Base-by-base conservation (phyloP, 352 stramenopile species). In the Globisporangium perplexum region DNA sequence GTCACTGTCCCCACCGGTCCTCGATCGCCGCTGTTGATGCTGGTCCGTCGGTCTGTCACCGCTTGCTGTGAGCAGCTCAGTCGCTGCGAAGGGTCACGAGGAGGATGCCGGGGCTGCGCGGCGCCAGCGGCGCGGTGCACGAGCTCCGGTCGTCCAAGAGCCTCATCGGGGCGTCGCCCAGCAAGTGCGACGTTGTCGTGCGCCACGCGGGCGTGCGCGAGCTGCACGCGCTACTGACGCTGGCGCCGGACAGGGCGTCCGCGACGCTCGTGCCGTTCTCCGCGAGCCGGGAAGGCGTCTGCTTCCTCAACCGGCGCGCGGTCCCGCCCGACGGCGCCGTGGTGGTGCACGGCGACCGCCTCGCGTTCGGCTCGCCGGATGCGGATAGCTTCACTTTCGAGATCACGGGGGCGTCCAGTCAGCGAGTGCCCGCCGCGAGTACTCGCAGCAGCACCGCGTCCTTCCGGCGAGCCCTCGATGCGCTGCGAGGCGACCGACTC, bases 101-200 rank as follows among this genome's bases (percentile, higher is more conserved):
- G 4, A 36, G 4, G 3, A 86, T 86, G 73, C 69, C 78, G 41
- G 83, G 74, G 53, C 50, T 87, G 17, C 64, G 69, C 0, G 33
- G 35, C 3, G 14, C 11, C 10, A 41, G n/a, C 35, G 22, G 39
- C 5, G 50, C n/a, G 1, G 7, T 47, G 20, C 48, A 71, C 7
- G 72, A 89, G 52, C 62, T 90, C 24, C 63, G 60, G 10, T 88
- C 76, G 47, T 77, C 79, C 47, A 83, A 76, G 69, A 86, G 65
- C 12, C 65, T 91, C 17, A 75, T 91, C 39, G 75, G 77, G 5
- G 68, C 64, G 22, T 64, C 56, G 1, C 47, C 50, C 3, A 46
- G 57, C 22, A 85, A 76, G 22, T 90, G 80, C 50, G 77, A 88
- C 49, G 58, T 88, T 17, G 77, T 90, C 4, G 57, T 90, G 7